These are phyloP conservation scores for Picea glauca DNA, from an alignment of 75 land plant genomes.

Conservation along the genomic window DNA sequence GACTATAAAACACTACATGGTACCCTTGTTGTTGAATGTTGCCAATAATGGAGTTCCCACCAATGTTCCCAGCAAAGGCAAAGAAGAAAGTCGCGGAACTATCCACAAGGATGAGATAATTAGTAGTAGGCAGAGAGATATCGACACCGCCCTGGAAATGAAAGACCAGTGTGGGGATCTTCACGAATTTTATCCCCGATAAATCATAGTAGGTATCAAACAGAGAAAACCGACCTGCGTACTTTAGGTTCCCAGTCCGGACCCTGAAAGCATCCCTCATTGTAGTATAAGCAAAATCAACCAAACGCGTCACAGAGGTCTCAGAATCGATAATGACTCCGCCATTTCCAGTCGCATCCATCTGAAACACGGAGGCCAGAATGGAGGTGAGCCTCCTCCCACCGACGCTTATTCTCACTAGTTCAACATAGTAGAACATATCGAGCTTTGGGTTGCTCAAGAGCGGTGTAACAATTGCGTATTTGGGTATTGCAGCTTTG, in stretches of 20 bases:
- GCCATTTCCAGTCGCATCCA: too few species aligned
- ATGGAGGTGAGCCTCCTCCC: too few species aligned
- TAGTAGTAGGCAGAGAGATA: background rate
- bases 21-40: conserved; percentile 93
- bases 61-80: conserved; percentile 61
- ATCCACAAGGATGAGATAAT: conserved; percentile 1
- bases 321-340: conserved; percentile 92
- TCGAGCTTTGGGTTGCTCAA: too few species aligned
- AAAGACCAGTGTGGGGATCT: background rate
- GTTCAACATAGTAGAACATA: too few species aligned
- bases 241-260: conserved; percentile 36
- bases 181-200: background rate
- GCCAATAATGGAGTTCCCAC: conserved; percentile 74
- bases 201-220: conserved; percentile 47
- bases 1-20: conserved; percentile 15
- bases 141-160: background rate
- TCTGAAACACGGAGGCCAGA: too few species aligned
- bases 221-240: conserved; percentile 44
- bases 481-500: too few species aligned
- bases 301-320: conserved; percentile 73
- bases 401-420: too few species aligned
- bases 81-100: conserved; percentile 63
- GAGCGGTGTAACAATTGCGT: too few species aligned
- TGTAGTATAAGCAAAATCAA: conserved; percentile 48
- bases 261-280: conserved; percentile 62